Base-by-base conservation (phyloP, 345 rosid species). In the Eucalyptus brandiana region DNA sequence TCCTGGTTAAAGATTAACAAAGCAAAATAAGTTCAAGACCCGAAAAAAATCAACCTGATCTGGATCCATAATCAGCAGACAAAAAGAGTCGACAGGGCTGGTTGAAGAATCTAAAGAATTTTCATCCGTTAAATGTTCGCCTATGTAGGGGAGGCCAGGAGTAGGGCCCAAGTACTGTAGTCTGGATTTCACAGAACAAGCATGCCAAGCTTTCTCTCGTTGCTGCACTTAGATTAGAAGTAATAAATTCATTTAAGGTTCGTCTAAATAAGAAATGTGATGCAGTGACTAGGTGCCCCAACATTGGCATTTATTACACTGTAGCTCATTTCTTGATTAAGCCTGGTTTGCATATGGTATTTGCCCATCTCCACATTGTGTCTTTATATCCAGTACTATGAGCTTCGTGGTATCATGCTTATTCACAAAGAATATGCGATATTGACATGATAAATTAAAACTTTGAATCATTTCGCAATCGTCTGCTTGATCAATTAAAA, bases 181-280 rank as follows among this genome's bases (percentile, higher is more conserved):
- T 91, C 98, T 94, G 87, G 97, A 97, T 90, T 90, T 95, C 69
- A 91, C 34, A 51, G 97, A 97, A 93, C 94, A 92, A 88, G 94
- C 96, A 91, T 92, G 94, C 99, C 98, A 97, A 87, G 96, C 95
- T 90, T 92, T 95, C 91, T 97, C 97, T 89, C 98, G 92, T 91
- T 93, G 93, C 99, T 97, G 94, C 92, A 45, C 54, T 62, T 13
- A 40, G 69, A 69, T 69, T 76, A 76, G 47, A 76, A 76, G 85
- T 40, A 12, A 76, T 76, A 40, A 37, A 76, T 76, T 76, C 85
- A 76, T 21, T 47, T 40, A 40, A 40, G 47, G 85, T 76, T 76
- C 16, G 4, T 87, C 47, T 11, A 56, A 44, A 21, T 87, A 37
- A 53, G 60, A 56, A 56, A 7, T 54, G 21, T 23, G 34, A 12